A percentile compares a stretch with the other conserved stretches of the same genome.
phyloP scores from a whole-genome alignment of 2,329 filamentous ascomycete genomes.

The Monosporascus sp. region DNA sequence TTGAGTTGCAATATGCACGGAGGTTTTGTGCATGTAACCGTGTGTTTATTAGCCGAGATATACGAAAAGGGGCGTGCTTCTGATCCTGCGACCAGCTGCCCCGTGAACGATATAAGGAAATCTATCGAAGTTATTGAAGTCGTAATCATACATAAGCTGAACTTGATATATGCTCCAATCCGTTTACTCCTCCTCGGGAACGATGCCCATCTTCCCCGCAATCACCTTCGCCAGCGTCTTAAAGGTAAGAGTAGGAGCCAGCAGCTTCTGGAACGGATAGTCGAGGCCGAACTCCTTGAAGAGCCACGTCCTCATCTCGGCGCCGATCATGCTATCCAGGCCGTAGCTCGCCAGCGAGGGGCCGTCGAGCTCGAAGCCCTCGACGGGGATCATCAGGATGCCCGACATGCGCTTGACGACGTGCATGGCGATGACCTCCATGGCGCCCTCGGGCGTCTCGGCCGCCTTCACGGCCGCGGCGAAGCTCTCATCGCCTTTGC shows the following conservation, averaged over 20 bases:
- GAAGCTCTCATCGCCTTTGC: slow-evolving; percentile 7
- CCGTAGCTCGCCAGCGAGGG: slow-evolving; percentile 27
- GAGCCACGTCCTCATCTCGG: slow-evolving; percentile 31
- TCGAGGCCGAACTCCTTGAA: slow-evolving; percentile 33
- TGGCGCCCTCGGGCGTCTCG: background rate
- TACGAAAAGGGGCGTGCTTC: too few species aligned
- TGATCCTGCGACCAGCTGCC: too few species aligned
- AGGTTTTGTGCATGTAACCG: too few species aligned
- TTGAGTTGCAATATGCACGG: too few species aligned
- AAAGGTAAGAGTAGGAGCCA: slow-evolving; percentile 25
- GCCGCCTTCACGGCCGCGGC: slow-evolving; percentile 6
- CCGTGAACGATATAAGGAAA: too few species aligned
- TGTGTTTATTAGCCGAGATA: too few species aligned
- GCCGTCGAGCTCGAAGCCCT: slow-evolving; percentile 14
- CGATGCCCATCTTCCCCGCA: slow-evolving; percentile 7
- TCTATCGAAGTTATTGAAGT: too few species aligned
- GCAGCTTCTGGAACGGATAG: slow-evolving; percentile 34
- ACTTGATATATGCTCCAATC: too few species aligned
- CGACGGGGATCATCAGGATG: slow-evolving; percentile 19
- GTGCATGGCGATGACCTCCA: slow-evolving; percentile 9
- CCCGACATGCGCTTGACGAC: slow-evolving; percentile 14
- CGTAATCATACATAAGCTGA: too few species aligned
- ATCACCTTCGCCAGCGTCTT: slow-evolving; percentile 7
- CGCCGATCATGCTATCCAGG: slow-evolving; percentile 32
- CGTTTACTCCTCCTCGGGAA: background rate